Percentiles rank a stretch among this genome's conserved stretches.
Evolutionary conservation across 371 early-diverging fungal species (phyloP).

Genomic region (Saksenaea vasiformis): DNA sequence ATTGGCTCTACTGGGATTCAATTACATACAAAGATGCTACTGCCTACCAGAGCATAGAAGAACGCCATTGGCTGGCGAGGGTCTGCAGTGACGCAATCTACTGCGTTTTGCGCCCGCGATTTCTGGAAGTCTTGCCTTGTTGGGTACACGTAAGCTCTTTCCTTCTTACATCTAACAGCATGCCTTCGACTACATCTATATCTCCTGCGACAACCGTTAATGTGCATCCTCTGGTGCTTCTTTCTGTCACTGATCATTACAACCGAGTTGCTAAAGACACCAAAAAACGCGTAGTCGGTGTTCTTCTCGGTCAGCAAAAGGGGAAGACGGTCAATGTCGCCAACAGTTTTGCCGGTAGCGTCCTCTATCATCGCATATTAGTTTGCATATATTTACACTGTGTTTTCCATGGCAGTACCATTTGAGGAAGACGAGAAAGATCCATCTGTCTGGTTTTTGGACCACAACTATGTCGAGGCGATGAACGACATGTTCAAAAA

Average conservation of each 20-base stretch:
- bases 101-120: no score
- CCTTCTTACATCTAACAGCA: constrained; percentile 5
- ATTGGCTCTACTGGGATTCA: no score
- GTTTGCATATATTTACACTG: background rate
- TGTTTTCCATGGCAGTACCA: constrained; percentile 71
- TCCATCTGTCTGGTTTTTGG: constrained; percentile 98
- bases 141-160: background rate
- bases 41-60: no score
- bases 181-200: constrained; percentile 49
- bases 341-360: constrained; percentile 96
- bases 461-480: constrained; percentile 98
- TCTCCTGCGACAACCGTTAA: constrained; percentile 65
- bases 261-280: constrained; percentile 96
- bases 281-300: constrained; percentile 97
- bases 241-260: constrained; percentile 99
- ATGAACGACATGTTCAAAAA: constrained; percentile 99
- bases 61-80: no score
- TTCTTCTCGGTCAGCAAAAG: constrained; percentile 95
- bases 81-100: no score
- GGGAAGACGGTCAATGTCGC: constrained; percentile 95
- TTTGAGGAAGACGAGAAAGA: constrained; percentile 99
- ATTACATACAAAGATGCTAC: no score
- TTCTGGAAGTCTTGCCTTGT: no score
- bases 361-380: background rate
- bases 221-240: constrained; percentile 98